Conservation (phyloP, 805 yeast species). For the Debaryomyces maramus region DNA sequence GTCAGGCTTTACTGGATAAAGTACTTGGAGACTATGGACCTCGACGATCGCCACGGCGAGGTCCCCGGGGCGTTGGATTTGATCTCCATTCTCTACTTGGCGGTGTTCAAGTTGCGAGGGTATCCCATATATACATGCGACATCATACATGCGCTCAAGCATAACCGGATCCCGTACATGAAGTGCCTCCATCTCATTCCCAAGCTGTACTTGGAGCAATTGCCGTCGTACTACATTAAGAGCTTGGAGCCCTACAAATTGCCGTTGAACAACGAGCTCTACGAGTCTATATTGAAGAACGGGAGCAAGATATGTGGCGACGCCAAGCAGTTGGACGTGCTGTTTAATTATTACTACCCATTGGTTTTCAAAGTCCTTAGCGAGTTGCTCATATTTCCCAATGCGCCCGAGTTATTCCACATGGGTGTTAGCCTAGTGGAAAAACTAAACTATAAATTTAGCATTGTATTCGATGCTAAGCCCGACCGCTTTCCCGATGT, state of each 20-base stretch:
- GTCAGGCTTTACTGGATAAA: constrained; percentile 36
- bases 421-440: constrained; percentile 26
- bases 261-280: constrained; percentile 41
- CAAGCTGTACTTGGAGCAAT: constrained; percentile 25
- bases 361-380: constrained; percentile 41
- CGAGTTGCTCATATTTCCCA: constrained; percentile 46
- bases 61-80: constrained; percentile 30
- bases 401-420: constrained; percentile 48
- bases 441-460: constrained; percentile 8
- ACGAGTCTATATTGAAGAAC: constrained; percentile 18
- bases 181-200: constrained; percentile 44
- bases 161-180: constrained; percentile 51
- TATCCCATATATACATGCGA: constrained; percentile 53
- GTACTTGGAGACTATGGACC: constrained; percentile 13
- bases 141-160: constrained; percentile 40
- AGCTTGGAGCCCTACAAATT: constrained; percentile 39
- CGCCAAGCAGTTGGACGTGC: constrained; percentile 8
- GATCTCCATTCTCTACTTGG: constrained; percentile 48
- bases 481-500: constrained; percentile 37
- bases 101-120: constrained; percentile 45
- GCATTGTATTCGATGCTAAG: constrained; percentile 2
- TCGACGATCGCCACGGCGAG: constrained; percentile 7
- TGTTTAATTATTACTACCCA: constrained; percentile 32
- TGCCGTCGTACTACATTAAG: constrained; percentile 40
- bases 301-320: constrained; percentile 8